These are phyloP conservation scores for Mortierella claussenii DNA, from an alignment of 192 early-diverging fungal species.

Conservation along the genomic window DNA sequence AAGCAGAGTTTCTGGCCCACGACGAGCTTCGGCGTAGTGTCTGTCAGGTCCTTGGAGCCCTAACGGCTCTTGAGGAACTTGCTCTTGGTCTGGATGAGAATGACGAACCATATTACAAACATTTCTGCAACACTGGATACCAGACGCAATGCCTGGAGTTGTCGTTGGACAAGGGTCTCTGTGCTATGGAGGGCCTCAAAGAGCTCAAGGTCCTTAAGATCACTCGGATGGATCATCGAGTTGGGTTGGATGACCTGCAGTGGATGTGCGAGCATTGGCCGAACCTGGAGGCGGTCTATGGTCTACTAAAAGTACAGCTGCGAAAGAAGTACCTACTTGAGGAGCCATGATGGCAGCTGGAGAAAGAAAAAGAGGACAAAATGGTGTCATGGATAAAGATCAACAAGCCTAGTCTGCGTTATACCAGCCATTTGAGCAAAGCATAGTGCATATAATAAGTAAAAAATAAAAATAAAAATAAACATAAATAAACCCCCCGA, in stretches of 20 bases:
- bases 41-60: conserved; percentile 2
- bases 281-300: neutral
- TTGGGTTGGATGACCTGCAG: conserved; percentile 5
- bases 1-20: no score
- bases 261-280: conserved; percentile 6
- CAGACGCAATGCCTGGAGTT: conserved; percentile 3
- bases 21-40: neutral
- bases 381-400: neutral
- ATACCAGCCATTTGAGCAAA: no score
- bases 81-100: conserved; percentile 1
- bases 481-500: no score
- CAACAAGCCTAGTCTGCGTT: neutral
- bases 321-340: neutral
- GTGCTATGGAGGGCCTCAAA: conserved; percentile 2
- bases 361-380: neutral
- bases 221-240: conserved; percentile 9
- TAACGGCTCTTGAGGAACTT: conserved; percentile 4
- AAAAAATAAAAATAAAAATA: no score
- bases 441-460: no score
- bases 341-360: neutral
- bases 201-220: conserved; percentile 10
- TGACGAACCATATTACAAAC: neutral
- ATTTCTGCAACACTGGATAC: neutral
- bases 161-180: conserved; percentile 6
- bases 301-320: neutral